Evolutionary conservation across 2,329 filamentous ascomycete genomes (phyloP).

Genomic region (Coniochaeta sp.): DNA sequence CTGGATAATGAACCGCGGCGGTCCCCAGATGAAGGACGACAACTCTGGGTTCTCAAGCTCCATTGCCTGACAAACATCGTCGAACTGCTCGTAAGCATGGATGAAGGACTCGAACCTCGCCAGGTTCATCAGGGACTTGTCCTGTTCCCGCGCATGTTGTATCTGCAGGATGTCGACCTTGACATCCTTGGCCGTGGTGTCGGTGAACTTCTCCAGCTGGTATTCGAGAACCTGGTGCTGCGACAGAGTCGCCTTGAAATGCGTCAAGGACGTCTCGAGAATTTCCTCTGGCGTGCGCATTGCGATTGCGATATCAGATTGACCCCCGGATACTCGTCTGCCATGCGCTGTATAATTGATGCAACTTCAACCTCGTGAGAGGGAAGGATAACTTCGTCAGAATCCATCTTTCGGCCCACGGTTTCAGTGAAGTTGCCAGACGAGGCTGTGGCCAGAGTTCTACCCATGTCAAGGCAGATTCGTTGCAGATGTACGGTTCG

Average conservation of each 20-base stretch:
- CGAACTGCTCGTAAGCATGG: constrained; percentile 12
- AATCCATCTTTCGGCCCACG: too few species aligned
- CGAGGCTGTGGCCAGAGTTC: neutral
- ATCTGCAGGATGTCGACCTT: constrained; percentile 15
- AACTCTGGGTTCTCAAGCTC: constrained; percentile 6
- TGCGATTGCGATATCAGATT: neutral
- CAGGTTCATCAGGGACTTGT: constrained; percentile 20
- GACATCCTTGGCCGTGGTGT: constrained; percentile 12
- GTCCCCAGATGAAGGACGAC: constrained; percentile 20
- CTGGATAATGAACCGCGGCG: constrained; percentile 16
- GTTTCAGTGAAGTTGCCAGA: neutral
- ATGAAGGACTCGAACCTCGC: constrained; percentile 18
- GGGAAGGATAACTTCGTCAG: too few species aligned
- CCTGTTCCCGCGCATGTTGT: constrained; percentile 18
- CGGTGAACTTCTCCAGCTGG: constrained; percentile 12
- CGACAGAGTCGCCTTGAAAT: constrained; percentile 12
- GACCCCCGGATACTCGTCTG: too few species aligned
- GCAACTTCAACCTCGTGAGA: too few species aligned
- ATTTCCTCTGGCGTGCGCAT: neutral
- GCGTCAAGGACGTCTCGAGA: neutral
- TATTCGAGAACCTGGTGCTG: neutral
- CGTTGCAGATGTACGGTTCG: neutral
- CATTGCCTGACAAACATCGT: constrained; percentile 7
- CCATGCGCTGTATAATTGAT: too few species aligned
- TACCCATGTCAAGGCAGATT: neutral